Percentiles rank a stretch among this genome's conserved stretches.
phyloP scores from a whole-genome alignment of 176 grass and related monocot genomes.

The Panicum miliaceum region DNA sequence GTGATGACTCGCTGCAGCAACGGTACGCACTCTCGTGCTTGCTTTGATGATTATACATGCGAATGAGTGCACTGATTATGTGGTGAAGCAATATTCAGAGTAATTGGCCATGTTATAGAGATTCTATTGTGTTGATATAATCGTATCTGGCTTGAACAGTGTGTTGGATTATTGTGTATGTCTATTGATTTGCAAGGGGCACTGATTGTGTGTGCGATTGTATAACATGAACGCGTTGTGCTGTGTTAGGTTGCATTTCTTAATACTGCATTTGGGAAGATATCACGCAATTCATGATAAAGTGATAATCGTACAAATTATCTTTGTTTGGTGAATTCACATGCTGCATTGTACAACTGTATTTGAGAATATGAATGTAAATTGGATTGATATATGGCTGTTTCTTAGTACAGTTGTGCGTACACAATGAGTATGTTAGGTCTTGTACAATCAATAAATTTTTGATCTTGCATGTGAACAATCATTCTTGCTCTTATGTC shows the following conservation, averaged over 20 bases:
- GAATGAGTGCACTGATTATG: not conserved
- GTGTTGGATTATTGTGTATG: not conserved
- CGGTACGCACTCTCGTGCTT: slow-evolving; percentile 21
- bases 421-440: not conserved
- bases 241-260: not conserved
- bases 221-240: not conserved
- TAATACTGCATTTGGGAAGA: not conserved
- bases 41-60: not conserved
- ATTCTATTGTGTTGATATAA: not conserved
- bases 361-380: not conserved
- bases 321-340: not conserved
- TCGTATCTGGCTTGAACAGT: not conserved
- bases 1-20: slow-evolving; percentile 37
- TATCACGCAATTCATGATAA: not conserved
- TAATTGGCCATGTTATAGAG: not conserved
- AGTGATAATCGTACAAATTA: not conserved
- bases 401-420: not conserved
- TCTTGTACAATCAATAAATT: not conserved
- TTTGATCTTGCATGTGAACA: slow-evolving; percentile 1
- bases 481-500: not conserved
- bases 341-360: too few species aligned
- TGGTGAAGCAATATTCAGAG: not conserved
- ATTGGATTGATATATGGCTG: not conserved
- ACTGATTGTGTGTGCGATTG: not conserved
- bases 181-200: not conserved